These are phyloP conservation scores for Ramalina peruviana DNA, from an alignment of 495 filamentous ascomycete genomes.

Conservation along the genomic window DNA sequence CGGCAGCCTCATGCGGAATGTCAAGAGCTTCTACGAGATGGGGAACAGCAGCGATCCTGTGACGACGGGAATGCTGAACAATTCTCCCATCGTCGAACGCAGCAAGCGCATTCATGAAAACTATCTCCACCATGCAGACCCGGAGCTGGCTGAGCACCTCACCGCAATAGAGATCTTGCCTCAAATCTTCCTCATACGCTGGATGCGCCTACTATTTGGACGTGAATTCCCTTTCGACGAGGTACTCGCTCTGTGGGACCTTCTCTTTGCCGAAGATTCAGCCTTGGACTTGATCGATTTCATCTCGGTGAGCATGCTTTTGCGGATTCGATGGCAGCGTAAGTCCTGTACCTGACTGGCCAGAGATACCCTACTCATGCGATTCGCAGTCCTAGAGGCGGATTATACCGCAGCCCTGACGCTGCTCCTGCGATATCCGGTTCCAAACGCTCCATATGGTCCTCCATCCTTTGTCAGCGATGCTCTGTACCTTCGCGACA, in stretches of 20 bases:
- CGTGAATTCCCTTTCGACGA: constrained; percentile 85
- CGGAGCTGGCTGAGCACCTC: constrained; percentile 69
- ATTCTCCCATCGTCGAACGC: constrained; percentile 69
- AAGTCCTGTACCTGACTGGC: constrained; percentile 20
- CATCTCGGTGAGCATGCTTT: constrained; percentile 84
- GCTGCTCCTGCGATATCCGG: constrained; percentile 68
- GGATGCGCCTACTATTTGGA: constrained; percentile 87
- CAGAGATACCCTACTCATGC: constrained; percentile 16
- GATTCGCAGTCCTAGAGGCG: constrained; percentile 52
- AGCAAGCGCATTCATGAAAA: constrained; percentile 77
- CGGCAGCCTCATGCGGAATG: constrained; percentile 69
- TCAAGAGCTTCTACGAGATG: constrained; percentile 75
- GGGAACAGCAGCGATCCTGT: constrained; percentile 21
- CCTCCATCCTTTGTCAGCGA: constrained; percentile 75
- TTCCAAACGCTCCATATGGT: constrained; percentile 43
- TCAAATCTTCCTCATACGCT: constrained; percentile 94
- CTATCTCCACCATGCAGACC: constrained; percentile 61
- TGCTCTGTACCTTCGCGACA: constrained; percentile 69
- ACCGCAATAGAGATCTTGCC: constrained; percentile 80
- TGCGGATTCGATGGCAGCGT: constrained; percentile 86
- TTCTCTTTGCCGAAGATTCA: constrained; percentile 78
- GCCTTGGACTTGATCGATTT: constrained; percentile 70
- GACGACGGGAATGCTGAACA: constrained; percentile 21
- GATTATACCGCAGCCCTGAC: constrained; percentile 78
- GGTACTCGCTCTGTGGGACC: constrained; percentile 75